A percentile compares a stretch with the other conserved stretches of the same genome.
Evolutionary conservation across 257 asterid genomes (phyloP).

Genomic region (Nicotiana otophora): DNA sequence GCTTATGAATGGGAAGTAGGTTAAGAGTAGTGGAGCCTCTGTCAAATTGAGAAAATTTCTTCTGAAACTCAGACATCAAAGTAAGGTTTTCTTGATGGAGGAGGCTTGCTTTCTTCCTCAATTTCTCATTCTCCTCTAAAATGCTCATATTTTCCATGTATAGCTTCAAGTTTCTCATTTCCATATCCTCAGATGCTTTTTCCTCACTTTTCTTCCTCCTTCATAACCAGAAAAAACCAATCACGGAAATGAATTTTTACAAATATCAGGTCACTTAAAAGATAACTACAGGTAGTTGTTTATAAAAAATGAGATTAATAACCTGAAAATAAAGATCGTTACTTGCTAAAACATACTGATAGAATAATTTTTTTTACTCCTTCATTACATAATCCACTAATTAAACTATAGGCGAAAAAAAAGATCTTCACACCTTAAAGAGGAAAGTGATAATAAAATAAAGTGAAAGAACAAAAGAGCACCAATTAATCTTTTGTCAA

Average conservation of each 20-base stretch:
- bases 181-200: constrained; percentile 22
- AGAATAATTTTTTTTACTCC: too few relatives aligned
- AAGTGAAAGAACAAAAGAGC: not conserved
- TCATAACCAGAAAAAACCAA: not conserved
- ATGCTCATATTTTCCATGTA: constrained; percentile 70
- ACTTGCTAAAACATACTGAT: too few relatives aligned
- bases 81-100: constrained; percentile 65
- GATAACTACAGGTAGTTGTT: too few relatives aligned
- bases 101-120: constrained; percentile 51
- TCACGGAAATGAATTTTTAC: too few relatives aligned
- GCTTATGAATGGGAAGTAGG: not conserved
- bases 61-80: constrained; percentile 41
- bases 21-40: constrained; percentile 13
- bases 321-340: too few relatives aligned
- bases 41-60: constrained; percentile 18
- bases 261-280: too few relatives aligned
- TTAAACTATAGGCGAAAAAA: too few relatives aligned
- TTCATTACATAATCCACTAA: too few relatives aligned
- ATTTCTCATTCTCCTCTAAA: constrained; percentile 51
- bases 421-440: too few relatives aligned
- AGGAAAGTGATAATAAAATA: not conserved
- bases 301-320: too few relatives aligned
- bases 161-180: constrained; percentile 59
- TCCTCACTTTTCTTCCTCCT: constrained; percentile 34
- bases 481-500: not conserved